phyloP scores from a whole-genome alignment of 2,329 filamentous ascomycete species.

The Colletotrichum sp. region DNA sequence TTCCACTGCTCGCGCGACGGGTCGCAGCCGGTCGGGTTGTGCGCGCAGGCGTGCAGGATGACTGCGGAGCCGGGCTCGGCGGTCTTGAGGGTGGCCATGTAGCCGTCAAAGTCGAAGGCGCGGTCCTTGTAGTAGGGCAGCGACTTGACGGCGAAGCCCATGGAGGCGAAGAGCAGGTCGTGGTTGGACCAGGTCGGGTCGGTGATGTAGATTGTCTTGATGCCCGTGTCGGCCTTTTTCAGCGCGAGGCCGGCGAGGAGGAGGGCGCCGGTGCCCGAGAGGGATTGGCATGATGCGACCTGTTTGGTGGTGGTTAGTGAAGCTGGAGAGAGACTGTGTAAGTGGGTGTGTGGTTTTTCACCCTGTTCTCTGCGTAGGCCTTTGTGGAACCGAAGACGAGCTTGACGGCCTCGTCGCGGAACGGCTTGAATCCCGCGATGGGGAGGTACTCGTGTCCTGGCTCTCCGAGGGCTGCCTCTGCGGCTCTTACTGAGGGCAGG shows the following conservation, averaged over 20 bases:
- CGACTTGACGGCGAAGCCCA: slow-evolving; percentile 34
- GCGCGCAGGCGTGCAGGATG: slow-evolving; percentile 45
- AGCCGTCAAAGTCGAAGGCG: slow-evolving; percentile 34
- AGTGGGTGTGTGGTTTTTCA: slow-evolving; percentile 16
- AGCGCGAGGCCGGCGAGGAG: slow-evolving; percentile 37
- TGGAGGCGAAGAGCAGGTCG: slow-evolving; percentile 34
- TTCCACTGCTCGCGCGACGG: slow-evolving; percentile 37
- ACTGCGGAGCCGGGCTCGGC: slow-evolving; percentile 30
- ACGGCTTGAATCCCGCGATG: slow-evolving; percentile 35
- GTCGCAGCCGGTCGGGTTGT: slow-evolving; percentile 47
- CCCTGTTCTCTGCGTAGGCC: slow-evolving; percentile 29
- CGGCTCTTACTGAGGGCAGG: slow-evolving; percentile 37
- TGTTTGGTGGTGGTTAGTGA: background rate
- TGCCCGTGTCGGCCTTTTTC: slow-evolving; percentile 25
- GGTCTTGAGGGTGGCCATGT: slow-evolving; percentile 27
- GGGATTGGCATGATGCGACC: slow-evolving; percentile 39
- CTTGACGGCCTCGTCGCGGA: slow-evolving; percentile 33
- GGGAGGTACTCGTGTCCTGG: slow-evolving; percentile 41
- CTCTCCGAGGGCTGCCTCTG: slow-evolving; percentile 22
- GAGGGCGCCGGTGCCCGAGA: slow-evolving; percentile 46
- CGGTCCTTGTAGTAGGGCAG: slow-evolving; percentile 39
- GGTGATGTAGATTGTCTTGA: slow-evolving; percentile 38
- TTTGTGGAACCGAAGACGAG: slow-evolving; percentile 32
- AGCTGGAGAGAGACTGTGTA: slow-evolving; percentile 33
- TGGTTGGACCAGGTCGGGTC: slow-evolving; percentile 48